Evolutionary conservation across 805 yeast genomes (phyloP).

Genomic region (Spathaspora sp.): DNA sequence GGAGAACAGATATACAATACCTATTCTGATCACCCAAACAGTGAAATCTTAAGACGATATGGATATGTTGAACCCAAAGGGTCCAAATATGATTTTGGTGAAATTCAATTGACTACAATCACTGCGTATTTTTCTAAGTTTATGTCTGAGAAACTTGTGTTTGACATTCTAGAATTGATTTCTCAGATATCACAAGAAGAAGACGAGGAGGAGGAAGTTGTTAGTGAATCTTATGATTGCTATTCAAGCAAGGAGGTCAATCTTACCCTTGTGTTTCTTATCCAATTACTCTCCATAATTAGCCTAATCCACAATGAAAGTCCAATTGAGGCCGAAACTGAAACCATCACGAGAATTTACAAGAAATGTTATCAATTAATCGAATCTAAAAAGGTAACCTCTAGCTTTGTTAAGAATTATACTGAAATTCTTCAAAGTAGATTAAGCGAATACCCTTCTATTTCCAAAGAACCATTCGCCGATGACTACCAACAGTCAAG

Average conservation of each 20-base stretch:
- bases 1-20: slow-evolving; percentile 84
- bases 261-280: slow-evolving; percentile 53
- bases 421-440: slow-evolving; percentile 29
- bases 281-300: slow-evolving; percentile 47
- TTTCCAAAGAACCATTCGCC: slow-evolving; percentile 19
- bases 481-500: slow-evolving; percentile 7
- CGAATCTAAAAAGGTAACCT: slow-evolving; percentile 49
- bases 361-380: slow-evolving; percentile 61
- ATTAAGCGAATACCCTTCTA: slow-evolving; percentile 47
- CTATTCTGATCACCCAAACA: slow-evolving; percentile 86
- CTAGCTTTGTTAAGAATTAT: slow-evolving; percentile 25
- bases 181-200: slow-evolving; percentile 13
- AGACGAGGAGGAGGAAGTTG: slow-evolving; percentile 31
- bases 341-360: slow-evolving; percentile 45
- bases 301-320: slow-evolving; percentile 11
- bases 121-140: slow-evolving; percentile 30
- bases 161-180: slow-evolving; percentile 24
- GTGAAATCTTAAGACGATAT: slow-evolving; percentile 86
- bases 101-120: slow-evolving; percentile 49
- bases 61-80: slow-evolving; percentile 82
- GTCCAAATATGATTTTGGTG: slow-evolving; percentile 78
- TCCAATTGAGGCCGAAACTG: not conserved
- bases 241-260: slow-evolving; percentile 53
- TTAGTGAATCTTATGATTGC: slow-evolving; percentile 58
- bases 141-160: slow-evolving; percentile 26